Base-by-base conservation (phyloP, 768 basidiomycete genomes). In the Suillus clintonianus region DNA sequence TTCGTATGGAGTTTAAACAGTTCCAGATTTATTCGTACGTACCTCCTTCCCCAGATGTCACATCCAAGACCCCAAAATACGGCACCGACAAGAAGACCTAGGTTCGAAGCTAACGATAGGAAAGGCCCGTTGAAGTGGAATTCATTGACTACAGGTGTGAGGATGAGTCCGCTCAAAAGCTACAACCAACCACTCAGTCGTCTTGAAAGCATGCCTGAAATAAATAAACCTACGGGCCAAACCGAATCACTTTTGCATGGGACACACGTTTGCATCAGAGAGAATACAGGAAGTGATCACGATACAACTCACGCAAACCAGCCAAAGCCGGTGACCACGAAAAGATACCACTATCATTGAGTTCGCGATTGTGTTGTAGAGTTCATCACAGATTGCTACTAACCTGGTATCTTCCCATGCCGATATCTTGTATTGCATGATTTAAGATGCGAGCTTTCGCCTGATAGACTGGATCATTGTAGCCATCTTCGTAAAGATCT, bases 401-500 rank as follows among this genome's bases (percentile, higher is more conserved):
- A 55, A 80, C 83, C 79, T 85, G 85, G 64, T 86, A 86, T 65
- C 72, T 81, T 7, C 85, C 85, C 83, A 86, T 86, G 2, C 85
- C 85, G 22, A 86, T 83, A 39, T 83, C 81, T 68, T 83, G 82
- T 50, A 86, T 77, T 5, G 82, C 78, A 45, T 74, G 73, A 54
- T 82, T 83, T 61, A 86, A 62, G 37, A 85, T 69, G 30, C 74
- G 73, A 1, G 85, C 84, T 67, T 85, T 86, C 0, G 80, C 82
- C 51, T 76, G 77, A 64, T 85, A 86, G 10, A 83, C 75, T 0
- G 80, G 83, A 62, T 85, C 83, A 22, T 73, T 63, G 53, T 78
- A 75, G 11, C 66, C 78, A 8, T 76, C 79, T 30, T 72, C 70
- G 62, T 78, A 75, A 8, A 79, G 70, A 63, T 80, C 76, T 36